phyloP scores from a whole-genome alignment of 2,329 filamentous ascomycete species.

The Epichloe aotearoae region DNA sequence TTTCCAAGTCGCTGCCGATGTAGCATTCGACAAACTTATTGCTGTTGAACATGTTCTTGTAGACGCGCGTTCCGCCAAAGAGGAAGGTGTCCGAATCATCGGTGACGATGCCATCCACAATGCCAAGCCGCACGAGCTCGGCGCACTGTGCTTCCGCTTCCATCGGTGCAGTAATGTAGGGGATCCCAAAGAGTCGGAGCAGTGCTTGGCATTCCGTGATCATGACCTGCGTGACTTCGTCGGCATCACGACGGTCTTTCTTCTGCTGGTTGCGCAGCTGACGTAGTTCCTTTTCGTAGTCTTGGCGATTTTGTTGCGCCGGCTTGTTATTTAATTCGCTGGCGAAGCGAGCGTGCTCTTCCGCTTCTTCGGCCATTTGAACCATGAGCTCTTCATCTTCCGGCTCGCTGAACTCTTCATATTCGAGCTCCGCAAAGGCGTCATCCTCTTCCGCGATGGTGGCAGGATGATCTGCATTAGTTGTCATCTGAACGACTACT shows the following conservation, averaged over 20 bases:
- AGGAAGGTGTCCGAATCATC: conserved; percentile 95
- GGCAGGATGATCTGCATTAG: background rate
- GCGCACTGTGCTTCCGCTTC: conserved; percentile 97
- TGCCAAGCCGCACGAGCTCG: conserved; percentile 68
- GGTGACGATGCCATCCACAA: conserved; percentile 95
- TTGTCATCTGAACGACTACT: background rate
- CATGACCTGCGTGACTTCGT: conserved; percentile 96
- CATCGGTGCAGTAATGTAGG: conserved; percentile 96
- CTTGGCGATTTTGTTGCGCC: conserved; percentile 53
- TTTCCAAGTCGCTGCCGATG: conserved; percentile 67
- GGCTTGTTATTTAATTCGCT: conserved; percentile 71
- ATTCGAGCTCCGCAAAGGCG: conserved; percentile 45
- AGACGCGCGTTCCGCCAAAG: conserved; percentile 89
- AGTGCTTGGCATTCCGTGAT: conserved; percentile 88
- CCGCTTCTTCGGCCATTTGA: conserved; percentile 77
- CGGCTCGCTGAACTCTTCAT: conserved; percentile 67
- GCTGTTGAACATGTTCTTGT: conserved; percentile 99
- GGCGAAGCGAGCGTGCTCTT: conserved; percentile 88
- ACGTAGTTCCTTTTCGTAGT: conserved; percentile 80
- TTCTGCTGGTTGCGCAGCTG: conserved; percentile 87
- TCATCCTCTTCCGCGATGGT: conserved; percentile 23
- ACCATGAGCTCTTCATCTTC: conserved; percentile 84
- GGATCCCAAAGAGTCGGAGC: conserved; percentile 78
- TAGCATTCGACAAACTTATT: conserved; percentile 98
- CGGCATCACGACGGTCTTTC: conserved; percentile 87